These are phyloP conservation scores for Mycena haematopus DNA, from an alignment of 768 basidiomycete genomes.

Conservation along the genomic window DNA sequence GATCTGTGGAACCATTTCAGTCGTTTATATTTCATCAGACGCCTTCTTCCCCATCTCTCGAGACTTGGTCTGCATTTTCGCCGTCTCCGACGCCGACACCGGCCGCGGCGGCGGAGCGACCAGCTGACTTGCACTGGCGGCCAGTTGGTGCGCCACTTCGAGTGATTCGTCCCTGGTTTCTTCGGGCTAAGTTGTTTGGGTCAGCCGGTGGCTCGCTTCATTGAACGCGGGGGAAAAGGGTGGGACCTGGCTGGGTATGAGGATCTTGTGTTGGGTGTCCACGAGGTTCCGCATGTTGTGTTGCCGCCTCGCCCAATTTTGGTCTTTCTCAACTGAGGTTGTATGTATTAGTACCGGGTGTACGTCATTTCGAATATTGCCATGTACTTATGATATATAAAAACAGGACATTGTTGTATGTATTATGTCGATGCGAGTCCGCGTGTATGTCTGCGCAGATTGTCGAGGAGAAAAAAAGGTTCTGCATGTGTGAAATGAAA, in stretches of 20 bases:
- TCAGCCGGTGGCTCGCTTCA: constrained; percentile 2
- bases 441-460: neutral
- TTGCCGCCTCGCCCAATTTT: neutral
- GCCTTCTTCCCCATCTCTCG: constrained; percentile 33
- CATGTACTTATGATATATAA: constrained; percentile 14
- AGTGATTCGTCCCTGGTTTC: constrained; percentile 29
- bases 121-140: neutral
- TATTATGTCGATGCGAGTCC: neutral
- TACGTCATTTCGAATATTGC: constrained; percentile 30
- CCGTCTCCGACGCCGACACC: constrained; percentile 21
- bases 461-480: neutral
- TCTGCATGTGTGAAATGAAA: neutral
- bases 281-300: neutral
- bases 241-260: neutral
- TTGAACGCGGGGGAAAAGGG: neutral
- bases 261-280: neutral
- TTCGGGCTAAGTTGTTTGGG: constrained; percentile 27
- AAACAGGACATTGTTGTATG: neutral
- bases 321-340: constrained; percentile 7
- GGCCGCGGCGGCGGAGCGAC: constrained; percentile 14
- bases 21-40: constrained; percentile 30
- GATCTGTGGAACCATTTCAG: constrained; percentile 30
- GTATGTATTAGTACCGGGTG: constrained; percentile 37
- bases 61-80: constrained; percentile 32
- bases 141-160: constrained; percentile 16